Evolutionary conservation across 495 filamentous ascomycete species (phyloP).

Genomic region (Pyrenopolyporus hunteri): DNA sequence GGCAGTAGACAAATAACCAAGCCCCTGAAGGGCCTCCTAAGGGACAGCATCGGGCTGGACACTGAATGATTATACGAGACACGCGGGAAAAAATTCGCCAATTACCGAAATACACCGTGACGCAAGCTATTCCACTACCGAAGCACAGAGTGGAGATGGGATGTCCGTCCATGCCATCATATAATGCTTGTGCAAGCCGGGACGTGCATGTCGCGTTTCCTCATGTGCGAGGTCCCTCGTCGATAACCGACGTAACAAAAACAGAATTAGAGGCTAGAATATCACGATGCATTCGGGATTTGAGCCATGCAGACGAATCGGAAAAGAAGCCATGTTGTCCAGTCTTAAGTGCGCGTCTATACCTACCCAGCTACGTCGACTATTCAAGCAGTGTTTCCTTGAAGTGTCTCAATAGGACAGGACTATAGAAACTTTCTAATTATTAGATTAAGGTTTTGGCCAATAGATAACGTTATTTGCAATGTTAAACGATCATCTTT

Average conservation of each 20-base stretch:
- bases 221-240: constrained; percentile 23
- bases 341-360: neutral
- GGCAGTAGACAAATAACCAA: constrained; percentile 23
- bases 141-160: constrained; percentile 35
- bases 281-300: constrained; percentile 3
- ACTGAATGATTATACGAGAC: constrained; percentile 28
- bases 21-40: constrained; percentile 13
- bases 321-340: constrained; percentile 2
- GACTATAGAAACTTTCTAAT: neutral
- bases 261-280: neutral
- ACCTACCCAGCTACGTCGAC: neutral
- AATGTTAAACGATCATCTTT: neutral
- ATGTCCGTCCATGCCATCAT: constrained; percentile 36
- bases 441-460: neutral
- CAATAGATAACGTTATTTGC: too few relatives aligned
- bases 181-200: constrained; percentile 38
- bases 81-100: constrained; percentile 43
- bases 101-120: constrained; percentile 38
- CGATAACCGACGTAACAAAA: constrained; percentile 23
- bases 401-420: constrained; percentile 7
- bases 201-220: constrained; percentile 26
- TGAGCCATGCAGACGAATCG: constrained; percentile 9
- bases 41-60: constrained; percentile 17
- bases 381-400: constrained; percentile 3
- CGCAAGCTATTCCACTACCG: constrained; percentile 29